Evolutionary conservation across 495 filamentous ascomycete species (phyloP), one percentile per base, ranked within the genome.

Genomic region (Penicillium atrosanguineum): DNA sequence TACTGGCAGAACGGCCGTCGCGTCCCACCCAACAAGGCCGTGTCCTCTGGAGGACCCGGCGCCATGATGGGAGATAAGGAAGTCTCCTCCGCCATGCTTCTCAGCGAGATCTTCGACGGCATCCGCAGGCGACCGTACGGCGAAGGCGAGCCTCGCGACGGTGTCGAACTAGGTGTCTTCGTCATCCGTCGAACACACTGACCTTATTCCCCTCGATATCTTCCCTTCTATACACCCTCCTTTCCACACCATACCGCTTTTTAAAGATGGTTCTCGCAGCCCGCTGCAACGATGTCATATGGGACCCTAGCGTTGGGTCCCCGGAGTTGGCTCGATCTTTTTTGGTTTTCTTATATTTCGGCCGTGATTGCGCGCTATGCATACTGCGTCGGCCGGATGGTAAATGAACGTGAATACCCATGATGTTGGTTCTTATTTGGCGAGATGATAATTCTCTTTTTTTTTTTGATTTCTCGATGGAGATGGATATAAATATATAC

Each of bases 31-130:
- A 63, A 58, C 50, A 76, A 75, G 40, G 47, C 59, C 6, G 39
- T 67, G 16, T 58, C 69, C 15, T 63, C 67, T 38, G 56, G 64
- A n/a, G 62, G 69, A 41, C 52, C 68, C 12, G 62, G 69, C 50
- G 64, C 67, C 39, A 50, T 70, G 26, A 52, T 73, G 57, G 53
- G 66, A 19, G 57, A 67, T 53, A 69, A 80, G 48, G 72, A 80
- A 21, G 68, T 80, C 25, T 79, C 75, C 5, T 73, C 80, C 1
- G 67, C 83, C 40, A 77, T 78, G 60, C 59, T 89, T 15, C 73
- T 88, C 21, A 72, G 81, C 43, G 82, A 87, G 57, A 81, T 89
- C 46, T 71, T 86, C 44, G 81, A 87, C 31, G 84, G 84, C 18
- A 79, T 89, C 51, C 74, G 70, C 61, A 68, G 65, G 59, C 69